Percentiles rank a stretch among this genome's conserved stretches.
These are phyloP conservation scores for Eucalyptus lansdowneana DNA, from an alignment of 345 rosid species.

Conservation along the genomic window DNA sequence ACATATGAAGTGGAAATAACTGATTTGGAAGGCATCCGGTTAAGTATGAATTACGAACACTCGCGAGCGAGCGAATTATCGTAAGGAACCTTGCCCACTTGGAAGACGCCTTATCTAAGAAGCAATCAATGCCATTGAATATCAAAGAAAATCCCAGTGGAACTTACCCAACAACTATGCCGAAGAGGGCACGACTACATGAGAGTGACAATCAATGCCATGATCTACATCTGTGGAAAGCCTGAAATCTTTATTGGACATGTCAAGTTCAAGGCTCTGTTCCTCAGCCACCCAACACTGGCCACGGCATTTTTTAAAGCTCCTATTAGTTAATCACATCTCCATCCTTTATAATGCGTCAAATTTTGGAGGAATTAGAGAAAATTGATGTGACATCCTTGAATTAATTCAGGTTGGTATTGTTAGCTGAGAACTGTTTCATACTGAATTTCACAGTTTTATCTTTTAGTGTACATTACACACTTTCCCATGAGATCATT, in stretches of 20 bases:
- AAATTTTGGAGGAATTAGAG: not conserved
- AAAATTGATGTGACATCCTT: not conserved
- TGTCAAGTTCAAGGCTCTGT: not conserved
- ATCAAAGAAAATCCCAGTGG: not conserved
- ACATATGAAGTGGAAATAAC: no score
- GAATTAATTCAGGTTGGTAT: no score
- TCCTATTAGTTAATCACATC: not conserved
- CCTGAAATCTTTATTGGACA: not conserved
- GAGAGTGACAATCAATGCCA: not conserved
- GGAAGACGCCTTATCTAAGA: not conserved
- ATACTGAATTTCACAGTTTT: no score
- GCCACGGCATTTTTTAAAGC: not conserved
- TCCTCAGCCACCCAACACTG: not conserved
- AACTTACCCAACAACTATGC: not conserved
- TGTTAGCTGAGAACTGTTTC: no score
- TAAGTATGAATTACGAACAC: no score
- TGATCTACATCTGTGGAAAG: not conserved
- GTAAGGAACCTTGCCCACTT: not conserved
- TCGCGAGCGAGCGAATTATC: not conserved
- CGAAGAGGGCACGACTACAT: not conserved
- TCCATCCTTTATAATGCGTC: not conserved
- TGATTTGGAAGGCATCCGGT: no score
- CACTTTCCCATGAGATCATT: no score
- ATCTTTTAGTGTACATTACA: no score
- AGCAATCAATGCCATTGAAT: not conserved